Evolutionary conservation across 805 yeast species (phyloP), one percentile per base, ranked within the genome.

Genomic region (Ascoidea asiatica): DNA sequence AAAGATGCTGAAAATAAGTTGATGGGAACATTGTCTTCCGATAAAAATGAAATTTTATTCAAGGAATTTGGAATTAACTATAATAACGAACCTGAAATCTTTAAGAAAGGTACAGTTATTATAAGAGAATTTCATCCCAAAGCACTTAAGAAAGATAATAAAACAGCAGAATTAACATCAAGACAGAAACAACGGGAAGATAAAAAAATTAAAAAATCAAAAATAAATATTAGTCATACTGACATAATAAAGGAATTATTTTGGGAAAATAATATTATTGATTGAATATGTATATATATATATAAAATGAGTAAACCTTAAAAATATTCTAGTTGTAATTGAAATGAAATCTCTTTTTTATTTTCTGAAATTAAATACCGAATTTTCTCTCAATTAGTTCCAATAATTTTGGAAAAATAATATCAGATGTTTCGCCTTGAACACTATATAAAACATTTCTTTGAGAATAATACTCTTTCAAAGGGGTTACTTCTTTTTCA

Each of bases 1-100:
- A 75, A 75, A 50, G 92, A 87, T 36, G 94, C 97, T 0, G 97
- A 92, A 55, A 69, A 77, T 41, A 66, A 61, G 51, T 69, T 92
- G 29, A 70, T 73, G 45, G 96, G 96, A 1, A 85, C 97, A 0
- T 54, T 86, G 1, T 68, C 95, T 15, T 66, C 76, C 22, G 97
- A 90, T 54, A 92, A 92, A 58, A 84, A 92, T 57, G 98, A 92
- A 58, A 78, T 92, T 2, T 59, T 92, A 48, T 92, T 83, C 56
- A 63, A 70, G 19, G 73, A 78, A 48, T 84, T 89, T 60, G 83
- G 83, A 0, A 78, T 90, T 39, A 92, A 92, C 56, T 92, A 92
- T 62, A 92, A 92, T 58, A 77, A 85, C 50, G 97, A 90, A 61
- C 84, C 83, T 0, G 96, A 84, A 45, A 79, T 88, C 49, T 92